A percentile compares a stretch with the other conserved stretches of the same genome.
phyloP scores from a whole-genome alignment of 495 filamentous ascomycete genomes.

The Neurospora sp. region DNA sequence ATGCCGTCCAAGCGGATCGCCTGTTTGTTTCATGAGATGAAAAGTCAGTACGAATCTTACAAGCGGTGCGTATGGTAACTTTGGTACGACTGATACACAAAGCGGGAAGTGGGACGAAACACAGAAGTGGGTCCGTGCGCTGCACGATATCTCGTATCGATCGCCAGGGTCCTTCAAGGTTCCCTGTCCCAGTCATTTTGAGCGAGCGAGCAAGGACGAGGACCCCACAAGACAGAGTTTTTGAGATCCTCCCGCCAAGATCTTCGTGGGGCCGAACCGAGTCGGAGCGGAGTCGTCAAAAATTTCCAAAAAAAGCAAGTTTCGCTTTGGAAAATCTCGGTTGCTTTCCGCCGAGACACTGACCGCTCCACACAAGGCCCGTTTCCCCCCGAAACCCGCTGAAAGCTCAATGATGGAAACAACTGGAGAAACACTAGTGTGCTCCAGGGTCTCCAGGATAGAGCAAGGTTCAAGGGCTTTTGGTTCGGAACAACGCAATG shows the following conservation, averaged over 20 bases:
- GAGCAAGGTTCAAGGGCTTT: not conserved
- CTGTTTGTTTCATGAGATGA: not conserved
- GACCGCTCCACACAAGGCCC: not conserved
- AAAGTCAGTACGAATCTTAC: not conserved
- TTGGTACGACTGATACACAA: slow-evolving; percentile 3
- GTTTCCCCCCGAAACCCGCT: not conserved
- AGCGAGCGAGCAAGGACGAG: not conserved
- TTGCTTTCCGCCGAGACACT: not conserved
- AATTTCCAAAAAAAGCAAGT: not conserved
- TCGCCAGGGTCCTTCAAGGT: not conserved
- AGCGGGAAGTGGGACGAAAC: slow-evolving; percentile 3
- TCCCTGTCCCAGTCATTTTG: not conserved
- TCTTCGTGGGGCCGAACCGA: not conserved
- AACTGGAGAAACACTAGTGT: not conserved
- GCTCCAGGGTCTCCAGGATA: too few species aligned
- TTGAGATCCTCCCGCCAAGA: not conserved
- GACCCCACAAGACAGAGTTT: not conserved
- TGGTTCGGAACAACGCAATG: not conserved
- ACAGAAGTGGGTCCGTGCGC: not conserved
- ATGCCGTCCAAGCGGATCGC: slow-evolving; percentile 8
- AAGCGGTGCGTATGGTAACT: not conserved
- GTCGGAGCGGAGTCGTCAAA: not conserved
- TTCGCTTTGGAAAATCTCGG: not conserved
- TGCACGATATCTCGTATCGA: not conserved
- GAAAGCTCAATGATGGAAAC: not conserved